These are phyloP conservation scores for Rauvolfia tetraphylla DNA, from an alignment of 257 asterid species.

Conservation along the genomic window DNA sequence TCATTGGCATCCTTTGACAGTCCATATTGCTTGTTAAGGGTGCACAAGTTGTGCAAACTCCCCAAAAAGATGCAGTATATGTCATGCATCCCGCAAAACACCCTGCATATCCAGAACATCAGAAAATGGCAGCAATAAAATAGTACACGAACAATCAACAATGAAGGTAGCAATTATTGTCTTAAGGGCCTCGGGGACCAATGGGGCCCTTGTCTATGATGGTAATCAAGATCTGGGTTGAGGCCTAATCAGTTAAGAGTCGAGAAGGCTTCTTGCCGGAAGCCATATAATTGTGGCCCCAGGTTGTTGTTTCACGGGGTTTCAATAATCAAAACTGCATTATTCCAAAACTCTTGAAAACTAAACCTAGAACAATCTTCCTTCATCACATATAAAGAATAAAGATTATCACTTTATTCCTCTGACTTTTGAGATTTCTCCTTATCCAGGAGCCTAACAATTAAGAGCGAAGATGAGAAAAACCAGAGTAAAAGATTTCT, in stretches of 20 bases:
- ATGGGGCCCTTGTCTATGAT: too few relatives aligned
- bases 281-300: background rate
- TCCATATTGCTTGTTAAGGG: constrained; percentile 82
- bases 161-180: too few relatives aligned
- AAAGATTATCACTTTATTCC: background rate
- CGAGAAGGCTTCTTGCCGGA: background rate
- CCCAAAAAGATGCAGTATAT: constrained; percentile 82
- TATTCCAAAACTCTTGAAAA: background rate
- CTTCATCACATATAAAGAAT: background rate
- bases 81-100: constrained; percentile 76
- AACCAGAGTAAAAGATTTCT: background rate
- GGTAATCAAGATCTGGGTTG: background rate
- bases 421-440: too few relatives aligned
- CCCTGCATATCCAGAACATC: constrained; percentile 32
- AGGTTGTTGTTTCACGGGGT: background rate
- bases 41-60: constrained; percentile 53
- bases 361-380: background rate
- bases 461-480: background rate
- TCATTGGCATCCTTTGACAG: constrained; percentile 66
- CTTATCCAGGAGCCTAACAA: background rate
- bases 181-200: background rate
- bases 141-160: background rate
- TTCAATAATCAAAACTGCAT: background rate
- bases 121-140: too few relatives aligned
- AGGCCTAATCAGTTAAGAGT: background rate